These are phyloP conservation scores for Metarhizium rileyi DNA, from an alignment of 2,329 filamentous ascomycete genomes.

Conservation along the genomic window DNA sequence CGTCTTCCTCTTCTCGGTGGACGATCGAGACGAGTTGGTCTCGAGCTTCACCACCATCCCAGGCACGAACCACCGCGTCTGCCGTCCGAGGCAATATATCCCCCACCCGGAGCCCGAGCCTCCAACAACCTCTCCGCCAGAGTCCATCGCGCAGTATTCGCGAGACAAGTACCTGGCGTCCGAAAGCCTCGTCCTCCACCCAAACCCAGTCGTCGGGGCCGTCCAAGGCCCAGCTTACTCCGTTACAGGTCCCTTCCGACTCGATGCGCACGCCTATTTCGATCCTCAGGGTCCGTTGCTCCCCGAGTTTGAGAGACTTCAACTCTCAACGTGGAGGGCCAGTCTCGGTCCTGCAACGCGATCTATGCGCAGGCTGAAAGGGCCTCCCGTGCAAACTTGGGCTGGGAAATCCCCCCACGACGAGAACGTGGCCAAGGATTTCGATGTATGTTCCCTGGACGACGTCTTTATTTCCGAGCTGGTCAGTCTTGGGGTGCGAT, in stretches of 20 bases:
- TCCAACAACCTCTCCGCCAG: conserved; percentile 16
- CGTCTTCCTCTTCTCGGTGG: conserved; percentile 43
- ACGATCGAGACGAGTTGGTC: conserved; percentile 31
- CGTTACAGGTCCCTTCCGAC: conserved; percentile 34
- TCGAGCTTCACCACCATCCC: conserved; percentile 27
- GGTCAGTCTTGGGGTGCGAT: conserved; percentile 16
- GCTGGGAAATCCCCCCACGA: background rate
- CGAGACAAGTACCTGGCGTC: conserved; percentile 24
- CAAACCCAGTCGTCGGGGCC: conserved; percentile 40
- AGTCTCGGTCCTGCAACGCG: conserved; percentile 15
- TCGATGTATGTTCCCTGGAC: conserved; percentile 16
- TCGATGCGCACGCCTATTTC: conserved; percentile 36
- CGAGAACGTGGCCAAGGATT: conserved; percentile 16
- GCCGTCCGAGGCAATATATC: conserved; percentile 37
- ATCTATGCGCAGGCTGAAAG: conserved; percentile 17
- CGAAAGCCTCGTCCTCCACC: conserved; percentile 30
- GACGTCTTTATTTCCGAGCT: conserved; percentile 13
- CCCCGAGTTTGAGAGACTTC: conserved; percentile 30
- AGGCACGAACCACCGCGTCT: conserved; percentile 24
- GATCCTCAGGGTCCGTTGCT: conserved; percentile 35
- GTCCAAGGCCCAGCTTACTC: conserved; percentile 46
- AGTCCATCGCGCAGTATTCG: conserved; percentile 15
- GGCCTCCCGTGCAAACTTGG: conserved; percentile 6
- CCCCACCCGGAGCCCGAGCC: conserved; percentile 40
- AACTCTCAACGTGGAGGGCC: conserved; percentile 30